Conservation (phyloP, 306 rosid genomes). For the Gynostemma pentaphyllum region DNA sequence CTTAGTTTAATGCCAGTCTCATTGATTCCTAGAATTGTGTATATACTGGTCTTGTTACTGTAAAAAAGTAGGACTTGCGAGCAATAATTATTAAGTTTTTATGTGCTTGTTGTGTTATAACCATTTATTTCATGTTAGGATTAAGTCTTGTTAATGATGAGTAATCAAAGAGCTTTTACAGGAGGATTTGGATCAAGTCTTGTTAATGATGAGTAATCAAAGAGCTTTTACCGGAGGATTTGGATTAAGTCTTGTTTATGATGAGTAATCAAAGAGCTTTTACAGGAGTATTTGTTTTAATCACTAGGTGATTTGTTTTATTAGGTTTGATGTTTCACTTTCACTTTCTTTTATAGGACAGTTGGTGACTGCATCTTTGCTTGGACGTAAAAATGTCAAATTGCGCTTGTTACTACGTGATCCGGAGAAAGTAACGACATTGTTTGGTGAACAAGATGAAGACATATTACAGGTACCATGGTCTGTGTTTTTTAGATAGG, state of each 20-base stretch:
- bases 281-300: not conserved
- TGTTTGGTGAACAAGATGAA: slow-evolving; percentile 68
- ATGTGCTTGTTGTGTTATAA: no score
- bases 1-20: no score
- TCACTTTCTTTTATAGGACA: slow-evolving; percentile 53
- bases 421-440: slow-evolving; percentile 56
- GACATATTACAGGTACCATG: slow-evolving; percentile 49
- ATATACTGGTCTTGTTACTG: no score
- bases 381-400: slow-evolving; percentile 57
- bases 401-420: slow-evolving; percentile 59
- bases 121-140: not conserved
- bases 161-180: not conserved
- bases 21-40: no score
- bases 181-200: not conserved
- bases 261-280: not conserved
- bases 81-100: not conserved
- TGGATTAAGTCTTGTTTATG: no score
- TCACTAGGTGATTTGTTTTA: not conserved
- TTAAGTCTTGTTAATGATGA: not conserved
- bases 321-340: slow-evolving; percentile 8
- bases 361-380: slow-evolving; percentile 75
- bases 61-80: no score
- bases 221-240: not conserved
- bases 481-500: no score
- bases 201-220: not conserved